Percentiles rank a stretch among this genome's conserved stretches.
Conservation (phyloP, 495 filamentous ascomycete genomes). For the Lasiosphaeris hirsuta region DNA sequence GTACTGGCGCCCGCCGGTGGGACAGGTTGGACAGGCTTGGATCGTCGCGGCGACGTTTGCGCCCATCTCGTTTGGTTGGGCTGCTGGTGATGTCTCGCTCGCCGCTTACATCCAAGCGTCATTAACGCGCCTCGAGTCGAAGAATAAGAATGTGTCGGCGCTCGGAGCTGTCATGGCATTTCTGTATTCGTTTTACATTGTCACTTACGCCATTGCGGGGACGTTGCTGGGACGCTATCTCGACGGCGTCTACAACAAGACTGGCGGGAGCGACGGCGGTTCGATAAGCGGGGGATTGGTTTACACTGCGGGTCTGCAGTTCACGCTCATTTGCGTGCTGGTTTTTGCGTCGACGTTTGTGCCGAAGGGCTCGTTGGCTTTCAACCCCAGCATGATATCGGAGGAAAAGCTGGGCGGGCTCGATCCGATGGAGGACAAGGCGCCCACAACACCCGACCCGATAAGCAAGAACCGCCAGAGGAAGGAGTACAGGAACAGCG, state of each 20-base stretch:
- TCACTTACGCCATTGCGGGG: conserved; percentile 39
- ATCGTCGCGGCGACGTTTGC: conserved; percentile 40
- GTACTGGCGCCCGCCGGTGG: conserved; percentile 26
- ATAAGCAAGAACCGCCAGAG: too few species aligned
- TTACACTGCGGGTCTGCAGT: conserved; percentile 40
- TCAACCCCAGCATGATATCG: conserved; percentile 39
- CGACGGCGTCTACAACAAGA: conserved; percentile 30
- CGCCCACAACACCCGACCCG: too few species aligned
- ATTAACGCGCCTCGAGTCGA: conserved; percentile 35
- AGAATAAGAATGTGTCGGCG: conserved; percentile 39
- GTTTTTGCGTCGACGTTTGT: conserved; percentile 39
- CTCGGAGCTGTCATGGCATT: conserved; percentile 49
- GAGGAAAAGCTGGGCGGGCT: conserved; percentile 31
- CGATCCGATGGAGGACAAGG: conserved; percentile 5
- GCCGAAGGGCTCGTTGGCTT: conserved; percentile 32
- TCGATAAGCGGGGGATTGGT: conserved; percentile 23
- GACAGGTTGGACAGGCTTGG: conserved; percentile 37
- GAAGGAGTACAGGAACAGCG: too few species aligned
- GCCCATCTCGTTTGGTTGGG: conserved; percentile 48
- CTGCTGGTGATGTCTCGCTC: conserved; percentile 44
- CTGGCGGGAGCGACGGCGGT: conserved; percentile 20
- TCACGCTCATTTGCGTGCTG: conserved; percentile 34
- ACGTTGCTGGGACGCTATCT: conserved; percentile 43
- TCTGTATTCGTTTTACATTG: conserved; percentile 44
- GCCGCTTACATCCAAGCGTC: conserved; percentile 45